These are phyloP conservation scores for Microthlaspi erraticum DNA, from an alignment of 345 rosid genomes.

Conservation along the genomic window DNA sequence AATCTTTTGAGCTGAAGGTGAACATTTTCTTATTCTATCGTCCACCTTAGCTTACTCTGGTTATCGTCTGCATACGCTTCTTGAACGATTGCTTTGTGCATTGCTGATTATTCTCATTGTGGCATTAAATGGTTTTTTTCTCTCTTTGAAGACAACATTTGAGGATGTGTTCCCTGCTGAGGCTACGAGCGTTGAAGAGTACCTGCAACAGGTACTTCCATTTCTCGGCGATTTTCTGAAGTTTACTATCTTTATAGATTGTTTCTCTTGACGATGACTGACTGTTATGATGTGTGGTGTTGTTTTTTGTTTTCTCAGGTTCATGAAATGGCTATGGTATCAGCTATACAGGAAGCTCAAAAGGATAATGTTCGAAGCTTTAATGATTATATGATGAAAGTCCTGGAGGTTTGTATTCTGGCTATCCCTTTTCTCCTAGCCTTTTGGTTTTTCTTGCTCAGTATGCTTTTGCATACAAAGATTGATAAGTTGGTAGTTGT, in stretches of 20 bases:
- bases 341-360: conserved; percentile 96
- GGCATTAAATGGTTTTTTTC: conserved; percentile 23
- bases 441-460: conserved; percentile 30
- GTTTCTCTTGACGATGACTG: conserved; percentile 5
- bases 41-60: conserved; percentile 1
- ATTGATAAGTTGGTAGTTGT: conserved; percentile 4
- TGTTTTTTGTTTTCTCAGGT: conserved; percentile 51
- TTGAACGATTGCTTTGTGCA: too few species aligned
- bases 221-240: conserved; percentile 3
- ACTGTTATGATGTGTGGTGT: neutral
- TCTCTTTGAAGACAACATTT: conserved; percentile 69
- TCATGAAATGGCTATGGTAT: conserved; percentile 98
- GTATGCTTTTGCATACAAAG: conserved; percentile 2
- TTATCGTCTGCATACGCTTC: too few species aligned
- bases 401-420: conserved; percentile 73
- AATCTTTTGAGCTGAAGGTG: conserved; percentile 96
- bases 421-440: conserved; percentile 7
- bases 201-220: conserved; percentile 84
- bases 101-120: neutral
- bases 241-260: conserved; percentile 6
- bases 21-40: neutral
- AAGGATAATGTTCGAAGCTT: conserved; percentile 91
- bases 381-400: conserved; percentile 94
- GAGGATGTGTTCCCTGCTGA: conserved; percentile 99
- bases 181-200: conserved; percentile 93